Evolutionary conservation across 345 rosid genomes (phyloP).

Genomic region (Euclidium syriacum): DNA sequence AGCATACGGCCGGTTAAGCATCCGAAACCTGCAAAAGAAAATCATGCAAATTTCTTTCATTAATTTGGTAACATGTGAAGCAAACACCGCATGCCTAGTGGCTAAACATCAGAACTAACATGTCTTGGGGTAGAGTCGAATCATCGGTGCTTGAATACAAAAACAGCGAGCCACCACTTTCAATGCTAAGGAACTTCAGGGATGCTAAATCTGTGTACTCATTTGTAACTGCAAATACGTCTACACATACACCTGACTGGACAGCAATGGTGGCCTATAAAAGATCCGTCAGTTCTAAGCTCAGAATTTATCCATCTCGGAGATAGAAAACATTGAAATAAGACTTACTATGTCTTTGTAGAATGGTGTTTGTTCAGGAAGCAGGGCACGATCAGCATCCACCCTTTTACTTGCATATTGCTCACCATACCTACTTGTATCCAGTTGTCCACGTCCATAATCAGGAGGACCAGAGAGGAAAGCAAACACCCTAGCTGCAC

Average conservation of each 20-base stretch:
- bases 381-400: conserved; percentile 98
- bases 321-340: conserved; percentile 8
- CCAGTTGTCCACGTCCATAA: conserved; percentile 96
- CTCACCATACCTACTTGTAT: conserved; percentile 95
- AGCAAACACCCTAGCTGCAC: conserved; percentile 93
- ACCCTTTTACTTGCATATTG: conserved; percentile 99
- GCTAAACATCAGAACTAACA: conserved; percentile 50
- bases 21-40: conserved; percentile 61
- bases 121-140: conserved; percentile 99
- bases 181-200: conserved; percentile 91
- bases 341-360: conserved; percentile 84
- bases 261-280: conserved; percentile 93
- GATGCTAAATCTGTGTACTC: conserved; percentile 99
- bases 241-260: conserved; percentile 97
- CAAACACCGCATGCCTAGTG: background rate
- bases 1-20: conserved; percentile 94
- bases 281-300: conserved; percentile 38
- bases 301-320: conserved; percentile 10
- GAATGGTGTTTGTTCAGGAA: conserved; percentile 97
- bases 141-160: conserved; percentile 88
- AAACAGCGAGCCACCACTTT: conserved; percentile 94
- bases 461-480: conserved; percentile 99
- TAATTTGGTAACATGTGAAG: background rate
- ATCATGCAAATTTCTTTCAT: conserved; percentile 1
- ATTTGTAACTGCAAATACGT: conserved; percentile 90